These are phyloP conservation scores for Aspergillus hiratsukae DNA, from an alignment of 2,329 filamentous ascomycete species.

Conservation along the genomic window DNA sequence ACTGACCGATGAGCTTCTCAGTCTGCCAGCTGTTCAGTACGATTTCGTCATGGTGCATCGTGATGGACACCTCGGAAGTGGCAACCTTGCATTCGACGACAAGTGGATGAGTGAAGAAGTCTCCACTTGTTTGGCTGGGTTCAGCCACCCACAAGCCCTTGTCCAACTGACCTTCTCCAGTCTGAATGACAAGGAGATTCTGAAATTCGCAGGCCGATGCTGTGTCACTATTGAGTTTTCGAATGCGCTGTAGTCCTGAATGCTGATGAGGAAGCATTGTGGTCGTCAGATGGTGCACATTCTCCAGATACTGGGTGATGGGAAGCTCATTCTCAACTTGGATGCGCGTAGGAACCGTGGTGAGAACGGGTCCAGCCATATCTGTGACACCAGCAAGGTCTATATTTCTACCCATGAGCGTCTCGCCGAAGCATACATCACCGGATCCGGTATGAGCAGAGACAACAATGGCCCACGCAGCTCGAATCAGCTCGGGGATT, in stretches of 20 bases:
- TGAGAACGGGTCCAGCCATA: slow-evolving; percentile 43
- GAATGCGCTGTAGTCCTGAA: slow-evolving; percentile 51
- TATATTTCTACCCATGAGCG: slow-evolving; percentile 51
- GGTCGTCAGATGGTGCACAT: slow-evolving; percentile 54
- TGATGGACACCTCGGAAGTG: slow-evolving; percentile 53
- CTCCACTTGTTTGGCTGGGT: slow-evolving; percentile 53
- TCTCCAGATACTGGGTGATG: slow-evolving; percentile 49
- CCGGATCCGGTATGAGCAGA: slow-evolving; percentile 44
- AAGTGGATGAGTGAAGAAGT: slow-evolving; percentile 56
- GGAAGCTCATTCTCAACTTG: slow-evolving; percentile 34
- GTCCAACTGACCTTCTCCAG: slow-evolving; percentile 20
- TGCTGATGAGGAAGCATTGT: slow-evolving; percentile 62
- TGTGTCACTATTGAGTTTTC: slow-evolving; percentile 48
- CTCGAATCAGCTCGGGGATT: slow-evolving; percentile 48
- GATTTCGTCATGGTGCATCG: slow-evolving; percentile 63
- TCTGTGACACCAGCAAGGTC: slow-evolving; percentile 46
- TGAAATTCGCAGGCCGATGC: slow-evolving; percentile 45
- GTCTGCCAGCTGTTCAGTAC: slow-evolving; percentile 51
- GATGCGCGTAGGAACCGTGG: slow-evolving; percentile 37
- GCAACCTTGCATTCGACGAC: slow-evolving; percentile 61
- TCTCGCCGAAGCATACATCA: slow-evolving; percentile 52
- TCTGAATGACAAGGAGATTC: slow-evolving; percentile 44
- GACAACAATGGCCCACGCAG: slow-evolving; percentile 51
- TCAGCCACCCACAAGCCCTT: slow-evolving; percentile 27
- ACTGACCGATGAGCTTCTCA: slow-evolving; percentile 51